Evolutionary conservation across 2,329 filamentous ascomycete species (phyloP).

Genomic region (Curvularia lunata): DNA sequence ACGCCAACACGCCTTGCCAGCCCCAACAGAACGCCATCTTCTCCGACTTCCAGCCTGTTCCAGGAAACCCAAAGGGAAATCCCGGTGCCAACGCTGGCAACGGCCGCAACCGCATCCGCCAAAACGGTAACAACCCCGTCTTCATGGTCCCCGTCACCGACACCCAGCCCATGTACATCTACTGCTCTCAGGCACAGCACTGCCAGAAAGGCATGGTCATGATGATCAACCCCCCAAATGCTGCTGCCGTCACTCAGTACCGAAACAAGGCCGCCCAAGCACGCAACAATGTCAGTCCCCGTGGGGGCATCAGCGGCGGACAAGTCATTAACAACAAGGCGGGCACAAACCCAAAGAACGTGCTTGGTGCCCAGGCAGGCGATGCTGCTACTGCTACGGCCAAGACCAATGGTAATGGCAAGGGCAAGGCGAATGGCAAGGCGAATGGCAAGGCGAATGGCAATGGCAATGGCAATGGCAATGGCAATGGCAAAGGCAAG

Average conservation of each 20-base stretch:
- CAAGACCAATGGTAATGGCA: neutral
- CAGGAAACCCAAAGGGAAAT: slow-evolving; percentile 22
- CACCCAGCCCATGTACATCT: slow-evolving; percentile 75
- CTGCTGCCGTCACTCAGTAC: slow-evolving; percentile 34
- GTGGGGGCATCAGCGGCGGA: slow-evolving; percentile 30
- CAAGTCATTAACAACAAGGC: slow-evolving; percentile 29
- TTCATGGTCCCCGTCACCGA: slow-evolving; percentile 39
- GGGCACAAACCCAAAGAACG: slow-evolving; percentile 30
- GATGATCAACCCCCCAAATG: slow-evolving; percentile 66
- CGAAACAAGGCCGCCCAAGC: slow-evolving; percentile 31
- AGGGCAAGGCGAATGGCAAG: neutral
- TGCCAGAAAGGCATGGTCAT: slow-evolving; percentile 76
- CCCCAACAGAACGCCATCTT: slow-evolving; percentile 36
- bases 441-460: neutral
- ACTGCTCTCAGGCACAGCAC: slow-evolving; percentile 71
- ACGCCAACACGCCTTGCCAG: slow-evolving; percentile 34
- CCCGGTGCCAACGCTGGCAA: slow-evolving; percentile 16
- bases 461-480: too few relatives aligned
- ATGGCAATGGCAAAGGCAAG: too few relatives aligned
- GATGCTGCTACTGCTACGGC: slow-evolving; percentile 10
- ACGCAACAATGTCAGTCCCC: slow-evolving; percentile 34
- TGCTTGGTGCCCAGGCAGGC: slow-evolving; percentile 16
- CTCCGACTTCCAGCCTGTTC: slow-evolving; percentile 38
- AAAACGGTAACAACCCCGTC: slow-evolving; percentile 31
- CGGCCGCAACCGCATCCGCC: slow-evolving; percentile 31